Base-by-base conservation (phyloP, 2,329 filamentous ascomycete genomes). In the Teratosphaeria gauchensis region DNA sequence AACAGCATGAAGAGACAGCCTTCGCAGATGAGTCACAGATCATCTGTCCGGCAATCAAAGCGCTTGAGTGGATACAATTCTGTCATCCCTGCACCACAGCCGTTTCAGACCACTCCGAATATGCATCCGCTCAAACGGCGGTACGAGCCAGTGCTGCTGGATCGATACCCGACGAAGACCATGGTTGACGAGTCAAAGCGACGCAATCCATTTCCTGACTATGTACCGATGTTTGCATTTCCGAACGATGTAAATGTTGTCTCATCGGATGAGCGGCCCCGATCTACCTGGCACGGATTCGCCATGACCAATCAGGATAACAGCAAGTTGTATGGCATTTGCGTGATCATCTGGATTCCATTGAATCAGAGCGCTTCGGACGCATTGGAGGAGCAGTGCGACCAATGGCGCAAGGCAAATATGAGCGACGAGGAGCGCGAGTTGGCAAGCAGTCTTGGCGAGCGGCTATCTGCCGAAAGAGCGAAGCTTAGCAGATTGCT, bases 191-290 rank as follows among this genome's bases (percentile, higher is more conserved):
- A 96, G 66, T 75, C 88, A 56, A 84, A 89, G 65, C 82, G 88
- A 68, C 83, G 94, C 69, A 91, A 90, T 57, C 86, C 83, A 59
- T 97, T 99, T 70, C 94, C 94, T 0, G 94, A 99, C 71, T 99
- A 96, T 69, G 90, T 99, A 19, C 94, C 94, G 58, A 97, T 99
- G 94, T 99, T 99, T 74, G 92, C 94, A 57, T 99, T 97, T 68
- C 94, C 94, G 53, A 96, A 97, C 74, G 94, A 99, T 73, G 94
- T 99, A 66, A 91, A 91, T 63, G 94, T 99, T 56, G 90, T 97
- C 9, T 96, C 94, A 1, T 92, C 92, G 1, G 94, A 99, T 69
- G 90, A 96, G 71, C 83, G 92, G 62, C 94, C 94, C 0, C 83
- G 91, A 62, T 92, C 94, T n/a, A 96, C 92, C 28, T 99, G 94